Evolutionary conservation across 2,329 filamentous ascomycete genomes (phyloP), one percentile per base, ranked within the genome.

Genomic region (Esteya vermicola): DNA sequence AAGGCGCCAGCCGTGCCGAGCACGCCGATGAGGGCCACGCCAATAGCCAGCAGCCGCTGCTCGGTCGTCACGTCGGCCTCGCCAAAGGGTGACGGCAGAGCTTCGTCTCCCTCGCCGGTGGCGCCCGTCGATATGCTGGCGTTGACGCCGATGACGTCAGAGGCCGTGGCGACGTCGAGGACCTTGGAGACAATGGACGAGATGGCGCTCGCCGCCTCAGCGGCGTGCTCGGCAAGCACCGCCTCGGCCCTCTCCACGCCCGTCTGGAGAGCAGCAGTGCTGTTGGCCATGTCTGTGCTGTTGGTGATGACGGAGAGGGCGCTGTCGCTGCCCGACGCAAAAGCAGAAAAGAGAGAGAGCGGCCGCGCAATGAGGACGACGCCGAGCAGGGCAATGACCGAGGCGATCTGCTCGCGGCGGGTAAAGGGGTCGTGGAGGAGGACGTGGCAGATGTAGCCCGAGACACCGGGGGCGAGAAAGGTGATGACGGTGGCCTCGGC

Each of bases 401-500:
- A 82, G 1, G 81, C 85, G 3, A 89, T 64, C 54, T 85, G 81
- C 55, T 93, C 85, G 31, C 72, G 72, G 20, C 75, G 68, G 2
- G 82, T 85, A 54, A 89, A 94, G 0, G 81, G 80, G 50, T 94
- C 85, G 38, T 76, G 72, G 16, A 78, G 60, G 28, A 88, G 60
- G 41, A 86, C 64, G 27, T 81, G 85, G 55, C 85, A 93, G 16
- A 81, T 70, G 61, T 88, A 85, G 42, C 83, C 85, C 18, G 84
- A 74, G 6, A 93, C 67, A 13, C 79, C 80, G 0, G 88, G 88
- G 0, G 81, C 75, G 6, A 94, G 68, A 54, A 94, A 95, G 9
- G 85, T 91, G 39, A 95, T 80, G 26, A 94, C 86, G 0, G 84
- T 91, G 3, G 86, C 85, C 55, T 94, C 86, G 14, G 85, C 81